Evolutionary conservation across 1,284 basidiomycete genomes (phyloP).

Genomic region (Sparassis latifolia): DNA sequence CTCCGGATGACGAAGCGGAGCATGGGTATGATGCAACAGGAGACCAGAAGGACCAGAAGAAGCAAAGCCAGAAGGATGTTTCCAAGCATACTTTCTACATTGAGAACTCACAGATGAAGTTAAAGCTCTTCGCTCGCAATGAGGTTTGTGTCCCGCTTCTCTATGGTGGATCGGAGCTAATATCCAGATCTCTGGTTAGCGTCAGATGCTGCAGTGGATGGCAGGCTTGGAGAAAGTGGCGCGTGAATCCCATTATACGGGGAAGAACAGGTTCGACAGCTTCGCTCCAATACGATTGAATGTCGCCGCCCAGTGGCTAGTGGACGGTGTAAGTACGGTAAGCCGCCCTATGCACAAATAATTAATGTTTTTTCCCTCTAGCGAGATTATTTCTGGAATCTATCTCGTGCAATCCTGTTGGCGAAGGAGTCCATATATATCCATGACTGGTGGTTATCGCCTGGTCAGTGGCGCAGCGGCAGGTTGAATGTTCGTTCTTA

Average conservation of each 20-base stretch:
- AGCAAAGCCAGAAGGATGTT: conserved; percentile 49
- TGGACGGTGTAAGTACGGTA: conserved; percentile 79
- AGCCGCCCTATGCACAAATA: not conserved
- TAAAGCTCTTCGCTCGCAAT: conserved; percentile 87
- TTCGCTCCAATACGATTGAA: conserved; percentile 93
- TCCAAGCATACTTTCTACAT: conserved; percentile 95
- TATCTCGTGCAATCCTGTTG: conserved; percentile 89
- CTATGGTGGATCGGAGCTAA: not conserved
- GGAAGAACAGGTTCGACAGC: conserved; percentile 84
- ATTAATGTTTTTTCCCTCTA: conserved; percentile 22
- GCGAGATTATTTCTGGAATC: conserved; percentile 97
- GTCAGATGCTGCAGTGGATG: conserved; percentile 98
- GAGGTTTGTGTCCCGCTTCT: conserved; percentile 44
- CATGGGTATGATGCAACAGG: conserved; percentile 17
- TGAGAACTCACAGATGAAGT: conserved; percentile 82
- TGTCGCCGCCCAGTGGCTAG: conserved; percentile 95
- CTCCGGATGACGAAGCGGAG: conserved; percentile 20
- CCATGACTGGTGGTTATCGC: conserved; percentile 94
- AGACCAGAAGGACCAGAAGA: conserved; percentile 27
- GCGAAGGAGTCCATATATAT: conserved; percentile 90
- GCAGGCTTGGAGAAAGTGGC: conserved; percentile 86
- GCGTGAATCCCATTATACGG: conserved; percentile 72
- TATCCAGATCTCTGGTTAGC: conserved; percentile 32
- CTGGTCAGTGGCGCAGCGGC: conserved; percentile 40
- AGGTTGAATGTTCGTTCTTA: too few relatives aligned